Conservation (phyloP, 2,329 filamentous ascomycete species). For the Talaromyces rugulosus region DNA sequence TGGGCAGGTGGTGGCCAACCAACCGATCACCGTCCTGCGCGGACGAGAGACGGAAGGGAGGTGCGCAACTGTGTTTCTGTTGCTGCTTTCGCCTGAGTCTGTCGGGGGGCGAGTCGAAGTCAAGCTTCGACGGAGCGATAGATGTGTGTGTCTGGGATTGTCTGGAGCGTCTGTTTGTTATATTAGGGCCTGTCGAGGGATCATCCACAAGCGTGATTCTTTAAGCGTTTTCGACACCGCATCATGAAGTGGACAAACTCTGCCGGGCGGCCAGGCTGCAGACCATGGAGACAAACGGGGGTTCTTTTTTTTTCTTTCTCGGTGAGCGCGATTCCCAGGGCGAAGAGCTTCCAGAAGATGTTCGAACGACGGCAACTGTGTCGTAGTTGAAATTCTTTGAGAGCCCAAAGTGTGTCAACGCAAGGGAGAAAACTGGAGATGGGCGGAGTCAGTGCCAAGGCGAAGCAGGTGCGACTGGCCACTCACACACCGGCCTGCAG, state of each 20-base stretch:
- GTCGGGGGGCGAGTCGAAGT: not conserved
- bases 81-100: not conserved
- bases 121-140: not conserved
- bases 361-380: not conserved
- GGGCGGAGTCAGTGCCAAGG: conserved; percentile 5
- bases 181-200: conserved; percentile 17
- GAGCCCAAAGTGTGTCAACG: conserved; percentile 4
- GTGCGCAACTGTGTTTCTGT: not conserved
- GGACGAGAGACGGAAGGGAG: conserved; percentile 2
- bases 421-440: conserved; percentile 8
- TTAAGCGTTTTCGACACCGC: conserved; percentile 43
- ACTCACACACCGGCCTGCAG: conserved; percentile 11
- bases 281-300: not conserved
- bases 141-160: not conserved
- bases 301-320: not conserved
- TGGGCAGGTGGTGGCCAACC: conserved; percentile 18
- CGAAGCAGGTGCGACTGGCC: conserved; percentile 1
- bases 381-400: not conserved
- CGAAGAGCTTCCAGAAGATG: conserved; percentile 8
- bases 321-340: not conserved
- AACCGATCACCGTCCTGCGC: conserved; percentile 15
- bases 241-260: conserved; percentile 29
- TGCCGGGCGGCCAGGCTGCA: not conserved
- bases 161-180: not conserved
- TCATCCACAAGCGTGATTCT: conserved; percentile 36